Evolutionary conservation across 1,284 basidiomycete species (phyloP).

Genomic region (Anthracocystis setariae): DNA sequence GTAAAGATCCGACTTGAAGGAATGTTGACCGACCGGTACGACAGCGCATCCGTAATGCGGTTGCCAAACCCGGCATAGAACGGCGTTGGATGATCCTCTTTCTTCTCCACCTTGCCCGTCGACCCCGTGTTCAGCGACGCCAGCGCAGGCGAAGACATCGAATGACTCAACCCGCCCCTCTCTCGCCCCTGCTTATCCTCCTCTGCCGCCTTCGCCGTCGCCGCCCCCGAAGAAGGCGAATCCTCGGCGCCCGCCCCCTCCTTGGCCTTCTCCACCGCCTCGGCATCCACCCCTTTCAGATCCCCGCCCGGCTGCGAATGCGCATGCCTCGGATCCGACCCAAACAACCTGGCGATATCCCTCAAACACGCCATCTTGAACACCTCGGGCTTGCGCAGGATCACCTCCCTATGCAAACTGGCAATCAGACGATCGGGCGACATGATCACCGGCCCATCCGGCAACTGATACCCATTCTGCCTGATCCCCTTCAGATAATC

Average conservation of each 20-base stretch:
- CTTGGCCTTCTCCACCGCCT: slow-evolving; percentile 14
- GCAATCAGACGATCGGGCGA: slow-evolving; percentile 95
- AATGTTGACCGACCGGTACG: slow-evolving; percentile 93
- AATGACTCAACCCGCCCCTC: not conserved
- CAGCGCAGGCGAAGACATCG: not conserved
- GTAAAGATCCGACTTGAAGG: slow-evolving; percentile 96
- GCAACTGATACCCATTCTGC: slow-evolving; percentile 93
- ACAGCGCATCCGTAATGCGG: slow-evolving; percentile 95
- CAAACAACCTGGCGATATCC: slow-evolving; percentile 93
- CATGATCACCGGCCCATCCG: slow-evolving; percentile 99
- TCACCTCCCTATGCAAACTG: slow-evolving; percentile 80
- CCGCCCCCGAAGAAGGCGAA: slow-evolving; percentile 22
- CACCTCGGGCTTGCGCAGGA: slow-evolving; percentile 87
- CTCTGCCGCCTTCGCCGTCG: slow-evolving; percentile 16
- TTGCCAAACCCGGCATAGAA: slow-evolving; percentile 99
- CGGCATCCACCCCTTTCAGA: slow-evolving; percentile 9
- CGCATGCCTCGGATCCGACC: slow-evolving; percentile 69
- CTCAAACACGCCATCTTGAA: slow-evolving; percentile 99
- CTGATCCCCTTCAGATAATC: slow-evolving; percentile 94
- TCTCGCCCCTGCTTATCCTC: not conserved
- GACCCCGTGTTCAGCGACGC: slow-evolving; percentile 7
- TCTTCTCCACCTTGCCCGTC: slow-evolving; percentile 46
- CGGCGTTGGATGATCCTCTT: slow-evolving; percentile 69
- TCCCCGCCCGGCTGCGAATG: slow-evolving; percentile 23
- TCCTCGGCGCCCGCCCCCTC: slow-evolving; percentile 11